Percentiles rank a stretch among this genome's conserved stretches.
Conservation (phyloP, 2,329 filamentous ascomycete genomes). For the Arthrobotrys pseudoclavata region DNA sequence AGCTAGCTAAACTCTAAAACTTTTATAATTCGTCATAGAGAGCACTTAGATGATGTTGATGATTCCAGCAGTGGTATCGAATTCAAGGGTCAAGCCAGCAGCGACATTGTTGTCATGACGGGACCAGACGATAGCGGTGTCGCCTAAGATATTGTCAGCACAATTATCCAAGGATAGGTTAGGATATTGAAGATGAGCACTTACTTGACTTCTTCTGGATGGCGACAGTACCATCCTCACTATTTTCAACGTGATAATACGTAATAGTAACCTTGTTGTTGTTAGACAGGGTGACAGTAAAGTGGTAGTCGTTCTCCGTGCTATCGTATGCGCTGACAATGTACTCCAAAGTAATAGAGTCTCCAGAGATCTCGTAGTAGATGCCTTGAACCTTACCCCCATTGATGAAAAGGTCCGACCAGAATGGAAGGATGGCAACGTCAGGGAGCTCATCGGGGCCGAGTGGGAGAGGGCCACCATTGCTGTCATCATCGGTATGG, state of each 20-base stretch:
- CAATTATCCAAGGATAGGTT: too few species aligned
- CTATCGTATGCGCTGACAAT: slow-evolving; percentile 27
- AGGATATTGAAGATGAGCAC: slow-evolving; percentile 3
- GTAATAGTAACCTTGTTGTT: slow-evolving; percentile 37
- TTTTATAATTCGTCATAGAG: slow-evolving; percentile 8
- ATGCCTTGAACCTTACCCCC: slow-evolving; percentile 38
- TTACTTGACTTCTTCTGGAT: slow-evolving; percentile 50
- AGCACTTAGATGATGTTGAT: background rate
- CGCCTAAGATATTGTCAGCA: slow-evolving; percentile 6
- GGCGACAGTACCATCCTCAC: slow-evolving; percentile 33
- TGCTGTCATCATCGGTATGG: slow-evolving; percentile 33
- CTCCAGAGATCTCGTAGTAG: slow-evolving; percentile 34
- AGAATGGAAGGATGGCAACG: slow-evolving; percentile 54
- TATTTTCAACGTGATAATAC: slow-evolving; percentile 33
- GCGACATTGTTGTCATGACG: slow-evolving; percentile 15
- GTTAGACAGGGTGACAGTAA: slow-evolving; percentile 23
- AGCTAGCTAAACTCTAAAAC: background rate
- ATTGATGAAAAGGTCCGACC: slow-evolving; percentile 40
- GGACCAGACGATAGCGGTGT: slow-evolving; percentile 28
- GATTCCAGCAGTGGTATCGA: slow-evolving; percentile 39
- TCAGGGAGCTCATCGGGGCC: slow-evolving; percentile 37
- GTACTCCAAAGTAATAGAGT: slow-evolving; percentile 38
- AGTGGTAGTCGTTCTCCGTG: slow-evolving; percentile 40
- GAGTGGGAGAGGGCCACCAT: slow-evolving; percentile 38
- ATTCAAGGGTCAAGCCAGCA: slow-evolving; percentile 14